A percentile compares a stretch with the other conserved stretches of the same genome.
These are phyloP conservation scores for Wickerhamiella pararugosa DNA, from an alignment of 1,139 yeast genomes.

Conservation along the genomic window DNA sequence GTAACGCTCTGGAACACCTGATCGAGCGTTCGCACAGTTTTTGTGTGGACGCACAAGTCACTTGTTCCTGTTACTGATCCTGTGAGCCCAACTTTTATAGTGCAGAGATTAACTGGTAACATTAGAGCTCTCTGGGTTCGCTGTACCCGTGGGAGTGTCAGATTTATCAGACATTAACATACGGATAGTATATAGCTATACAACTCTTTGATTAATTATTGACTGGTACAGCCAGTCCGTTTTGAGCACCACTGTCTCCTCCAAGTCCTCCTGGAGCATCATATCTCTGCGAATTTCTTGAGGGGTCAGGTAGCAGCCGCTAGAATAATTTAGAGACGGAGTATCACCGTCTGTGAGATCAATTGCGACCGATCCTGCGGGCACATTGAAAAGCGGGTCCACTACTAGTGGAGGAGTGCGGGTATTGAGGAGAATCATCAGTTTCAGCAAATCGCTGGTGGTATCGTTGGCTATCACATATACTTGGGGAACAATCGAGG, in stretches of 20 bases:
- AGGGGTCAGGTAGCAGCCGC: no score
- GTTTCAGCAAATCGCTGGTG: slow-evolving; percentile 9
- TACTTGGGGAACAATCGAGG: slow-evolving; percentile 13
- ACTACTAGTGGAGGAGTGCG: slow-evolving; percentile 7
- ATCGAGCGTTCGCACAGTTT: no score
- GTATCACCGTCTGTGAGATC: not conserved
- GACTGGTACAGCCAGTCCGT: slow-evolving; percentile 24
- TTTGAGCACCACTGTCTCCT: slow-evolving; percentile 14
- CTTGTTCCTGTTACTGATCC: slow-evolving; percentile 1
- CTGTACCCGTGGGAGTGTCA: slow-evolving; percentile 6
- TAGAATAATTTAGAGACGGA: not conserved
- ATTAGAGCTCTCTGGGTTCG: slow-evolving; percentile 4
- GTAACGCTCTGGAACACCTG: no score
- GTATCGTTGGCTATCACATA: slow-evolving; percentile 13
- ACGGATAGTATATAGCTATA: slow-evolving; percentile 9
- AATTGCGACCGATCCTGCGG: slow-evolving; percentile 11
- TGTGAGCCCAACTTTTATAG: slow-evolving; percentile 1
- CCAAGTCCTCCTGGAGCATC: slow-evolving; percentile 9
- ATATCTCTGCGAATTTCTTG: not conserved
- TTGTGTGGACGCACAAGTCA: no score
- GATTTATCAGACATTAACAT: slow-evolving; percentile 2
- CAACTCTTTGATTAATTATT: slow-evolving; percentile 21
- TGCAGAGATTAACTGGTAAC: not conserved
- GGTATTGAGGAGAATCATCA: slow-evolving; percentile 9
- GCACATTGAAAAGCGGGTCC: slow-evolving; percentile 4